Conservation (phyloP, 1,284 basidiomycete species). For the Somion occarium region DNA sequence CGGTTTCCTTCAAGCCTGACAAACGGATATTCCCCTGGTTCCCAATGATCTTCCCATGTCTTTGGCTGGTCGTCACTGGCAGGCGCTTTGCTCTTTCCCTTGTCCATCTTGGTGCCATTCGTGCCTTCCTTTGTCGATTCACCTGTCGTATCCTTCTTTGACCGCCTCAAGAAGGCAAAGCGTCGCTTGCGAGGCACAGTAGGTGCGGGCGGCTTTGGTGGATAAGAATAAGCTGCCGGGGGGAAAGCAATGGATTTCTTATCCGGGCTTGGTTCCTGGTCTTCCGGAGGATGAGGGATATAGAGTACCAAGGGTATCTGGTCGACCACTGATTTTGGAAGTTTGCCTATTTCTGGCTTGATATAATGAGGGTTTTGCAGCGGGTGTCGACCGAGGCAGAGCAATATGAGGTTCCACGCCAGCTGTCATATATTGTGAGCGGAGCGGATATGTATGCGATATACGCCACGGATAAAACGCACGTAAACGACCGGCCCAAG, state of each 20-base stretch:
- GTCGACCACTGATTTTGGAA: constrained; percentile 64
- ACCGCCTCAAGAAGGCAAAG: constrained; percentile 48
- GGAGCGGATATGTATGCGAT: not conserved
- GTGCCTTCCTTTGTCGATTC: constrained; percentile 14
- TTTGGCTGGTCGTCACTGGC: constrained; percentile 31
- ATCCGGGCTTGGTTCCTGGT: constrained; percentile 24
- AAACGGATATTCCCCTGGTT: constrained; percentile 50
- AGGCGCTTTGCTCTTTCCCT: constrained; percentile 24
- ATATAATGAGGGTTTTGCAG: constrained; percentile 65
- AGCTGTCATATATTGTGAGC: constrained; percentile 38
- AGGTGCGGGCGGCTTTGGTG: constrained; percentile 39
- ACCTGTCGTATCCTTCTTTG: constrained; percentile 17
- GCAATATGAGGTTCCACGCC: constrained; percentile 68
- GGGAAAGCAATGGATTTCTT: constrained; percentile 32
- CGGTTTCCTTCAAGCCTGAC: constrained; percentile 73
- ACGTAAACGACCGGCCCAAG: constrained; percentile 74
- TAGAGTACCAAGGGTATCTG: constrained; percentile 77
- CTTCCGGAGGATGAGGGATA: constrained; percentile 70
- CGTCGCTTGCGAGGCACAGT: constrained; percentile 30
- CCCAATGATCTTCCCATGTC: constrained; percentile 49
- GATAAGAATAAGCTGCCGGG: constrained; percentile 47
- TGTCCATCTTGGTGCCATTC: constrained; percentile 15
- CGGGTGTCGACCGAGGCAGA: constrained; percentile 73
- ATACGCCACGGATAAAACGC: constrained; percentile 26
- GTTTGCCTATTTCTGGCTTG: constrained; percentile 71